Evolutionary conservation across 2,329 filamentous ascomycete genomes (phyloP), one percentile per base, ranked within the genome.

Genomic region (Amylocarpus encephaloides): DNA sequence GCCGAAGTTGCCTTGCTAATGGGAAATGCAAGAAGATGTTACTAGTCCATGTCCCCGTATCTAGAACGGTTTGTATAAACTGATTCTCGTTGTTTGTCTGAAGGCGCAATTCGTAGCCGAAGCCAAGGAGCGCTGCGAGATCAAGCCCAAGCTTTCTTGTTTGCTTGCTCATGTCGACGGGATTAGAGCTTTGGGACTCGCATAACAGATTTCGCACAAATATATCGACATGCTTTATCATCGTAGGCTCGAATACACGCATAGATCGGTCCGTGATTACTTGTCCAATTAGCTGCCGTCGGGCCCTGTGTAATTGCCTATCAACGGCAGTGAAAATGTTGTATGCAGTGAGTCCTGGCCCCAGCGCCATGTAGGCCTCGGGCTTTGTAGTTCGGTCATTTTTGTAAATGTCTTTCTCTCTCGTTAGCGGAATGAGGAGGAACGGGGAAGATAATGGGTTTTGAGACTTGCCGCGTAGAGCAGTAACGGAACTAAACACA

Each of bases 271-370:
- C 45, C n/a, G 45, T 10, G n/a, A 48, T 9, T 0, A 33, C 45
- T 15, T 42, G 1, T 5, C 36, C 38, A 22, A 48, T 32, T 15
- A 48, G 12, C 22, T 34, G 12, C 2, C 45, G 35, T 15, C 16
- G 16, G 22, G 6, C 10, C 5, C 35, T 19, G 30, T 48, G 45
- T 30, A 19, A 13, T 5, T 16, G 12, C 4, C 26, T 41, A 26
- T 48, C 45, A 33, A 33, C 13, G 7, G 16, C 35, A 3, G 19
- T 41, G 45, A 48, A 48, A 11, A 48, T 29, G 10, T 33, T 48
- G 45, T 48, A 33, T 6, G 11, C 12, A 7, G 6, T 22, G 7
- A 19, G 35, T 4, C 10, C 36, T 15, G 35, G 36, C 5, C 12
- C 19, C 9, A 42, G 13, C 12, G 38, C n/a, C n/a, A n/a, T n/a